A percentile compares a stretch with the other conserved stretches of the same genome.
phyloP scores from a whole-genome alignment of 495 filamentous ascomycete species.

The Gamarada debralockiae region DNA sequence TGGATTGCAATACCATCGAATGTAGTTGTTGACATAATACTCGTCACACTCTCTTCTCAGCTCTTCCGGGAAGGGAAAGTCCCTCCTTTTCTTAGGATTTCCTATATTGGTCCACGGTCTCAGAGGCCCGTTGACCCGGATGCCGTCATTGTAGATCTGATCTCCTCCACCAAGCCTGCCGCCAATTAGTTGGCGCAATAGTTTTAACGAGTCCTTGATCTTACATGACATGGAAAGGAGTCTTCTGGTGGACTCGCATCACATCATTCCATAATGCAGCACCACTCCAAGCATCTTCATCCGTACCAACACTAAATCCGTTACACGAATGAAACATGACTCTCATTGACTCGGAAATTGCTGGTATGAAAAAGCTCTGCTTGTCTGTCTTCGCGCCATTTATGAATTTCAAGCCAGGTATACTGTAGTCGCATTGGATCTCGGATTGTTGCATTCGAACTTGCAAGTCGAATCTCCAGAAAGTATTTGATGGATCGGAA shows the following conservation, averaged over 20 bases:
- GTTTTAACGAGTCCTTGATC: background rate
- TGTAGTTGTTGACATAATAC: conserved; percentile 88
- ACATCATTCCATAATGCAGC: conserved; percentile 90
- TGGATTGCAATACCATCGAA: conserved; percentile 52
- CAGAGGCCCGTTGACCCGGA: conserved; percentile 78
- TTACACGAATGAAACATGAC: conserved; percentile 97
- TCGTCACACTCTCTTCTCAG: conserved; percentile 77
- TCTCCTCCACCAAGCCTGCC: conserved; percentile 78
- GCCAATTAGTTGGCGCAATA: background rate
- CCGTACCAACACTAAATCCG: conserved; percentile 90
- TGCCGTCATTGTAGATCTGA: conserved; percentile 92
- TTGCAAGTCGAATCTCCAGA: conserved; percentile 73
- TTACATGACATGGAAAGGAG: conserved; percentile 85
- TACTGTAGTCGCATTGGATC: conserved; percentile 56
- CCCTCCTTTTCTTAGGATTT: conserved; percentile 78
- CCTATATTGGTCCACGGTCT: conserved; percentile 73
- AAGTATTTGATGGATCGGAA: conserved; percentile 69
- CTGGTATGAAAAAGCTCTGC: conserved; percentile 70
- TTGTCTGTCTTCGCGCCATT: conserved; percentile 40
- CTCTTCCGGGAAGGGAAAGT: conserved; percentile 68
- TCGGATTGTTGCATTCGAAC: conserved; percentile 53
- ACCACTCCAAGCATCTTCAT: conserved; percentile 80
- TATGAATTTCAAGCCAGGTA: conserved; percentile 43
- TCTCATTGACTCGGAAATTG: conserved; percentile 78
- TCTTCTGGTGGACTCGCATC: conserved; percentile 59